Evolutionary conservation across 2,329 filamentous ascomycete species (phyloP).

Genomic region (Aphanocladium album): DNA sequence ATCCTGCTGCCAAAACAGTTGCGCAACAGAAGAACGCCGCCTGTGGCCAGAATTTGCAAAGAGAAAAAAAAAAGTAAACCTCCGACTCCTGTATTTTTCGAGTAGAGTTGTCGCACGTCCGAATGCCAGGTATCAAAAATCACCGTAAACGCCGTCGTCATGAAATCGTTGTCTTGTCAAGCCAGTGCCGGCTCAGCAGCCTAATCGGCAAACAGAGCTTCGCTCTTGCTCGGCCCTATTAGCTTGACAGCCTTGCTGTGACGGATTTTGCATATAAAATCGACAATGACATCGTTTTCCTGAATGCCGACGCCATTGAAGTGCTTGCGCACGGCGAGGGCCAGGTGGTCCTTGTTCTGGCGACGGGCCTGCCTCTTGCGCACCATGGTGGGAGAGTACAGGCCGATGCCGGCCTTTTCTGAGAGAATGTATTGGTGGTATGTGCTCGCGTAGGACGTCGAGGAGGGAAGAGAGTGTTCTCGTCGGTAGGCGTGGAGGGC

Average conservation of each 20-base stretch:
- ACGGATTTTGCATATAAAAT: constrained; percentile 66
- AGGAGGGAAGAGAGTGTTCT: constrained; percentile 65
- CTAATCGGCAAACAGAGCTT: constrained; percentile 13
- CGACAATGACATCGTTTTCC: constrained; percentile 79
- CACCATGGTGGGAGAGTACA: constrained; percentile 71
- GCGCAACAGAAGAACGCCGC: not conserved
- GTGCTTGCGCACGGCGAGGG: constrained; percentile 69
- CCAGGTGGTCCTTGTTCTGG: constrained; percentile 68
- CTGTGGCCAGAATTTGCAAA: not conserved
- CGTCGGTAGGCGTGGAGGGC: constrained; percentile 72
- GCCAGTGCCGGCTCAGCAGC: not conserved
- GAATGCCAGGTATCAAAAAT: constrained; percentile 13
- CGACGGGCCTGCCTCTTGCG: constrained; percentile 58
- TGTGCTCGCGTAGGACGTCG: constrained; percentile 62
- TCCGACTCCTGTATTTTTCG: not conserved
- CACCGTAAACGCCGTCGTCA: constrained; percentile 12
- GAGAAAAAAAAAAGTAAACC: not conserved
- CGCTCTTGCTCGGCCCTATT: constrained; percentile 21
- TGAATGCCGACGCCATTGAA: constrained; percentile 76
- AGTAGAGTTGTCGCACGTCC: not conserved
- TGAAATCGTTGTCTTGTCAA: constrained; percentile 7
- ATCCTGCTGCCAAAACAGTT: not conserved
- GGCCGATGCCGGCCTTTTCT: constrained; percentile 59
- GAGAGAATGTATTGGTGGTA: constrained; percentile 59
- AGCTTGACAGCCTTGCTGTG: constrained; percentile 26